A percentile compares a stretch with the other conserved stretches of the same genome.
These are phyloP conservation scores for Cucurbita maxima DNA, from an alignment of 306 rosid species.

Conservation along the genomic window DNA sequence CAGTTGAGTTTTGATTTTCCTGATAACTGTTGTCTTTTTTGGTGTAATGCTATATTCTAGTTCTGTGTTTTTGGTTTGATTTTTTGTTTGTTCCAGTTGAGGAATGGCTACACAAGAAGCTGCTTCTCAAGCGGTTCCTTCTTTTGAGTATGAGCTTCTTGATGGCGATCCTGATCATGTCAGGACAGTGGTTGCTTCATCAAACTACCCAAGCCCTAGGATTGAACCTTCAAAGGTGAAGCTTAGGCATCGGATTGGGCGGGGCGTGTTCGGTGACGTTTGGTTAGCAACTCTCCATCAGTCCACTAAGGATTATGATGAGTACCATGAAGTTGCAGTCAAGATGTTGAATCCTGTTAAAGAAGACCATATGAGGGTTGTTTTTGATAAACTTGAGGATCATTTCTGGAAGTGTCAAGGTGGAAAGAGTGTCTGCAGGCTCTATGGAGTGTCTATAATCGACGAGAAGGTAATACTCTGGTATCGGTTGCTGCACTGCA, in stretches of 20 bases:
- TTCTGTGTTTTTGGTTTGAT: constrained; percentile 9
- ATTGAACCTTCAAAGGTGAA: constrained; percentile 67
- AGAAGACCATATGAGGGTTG: constrained; percentile 48
- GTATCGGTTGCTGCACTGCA: neutral
- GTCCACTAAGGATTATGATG: constrained; percentile 61
- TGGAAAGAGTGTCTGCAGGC: constrained; percentile 31
- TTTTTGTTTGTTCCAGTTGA: constrained; percentile 17
- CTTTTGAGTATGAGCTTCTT: constrained; percentile 60
- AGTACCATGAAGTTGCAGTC: constrained; percentile 77
- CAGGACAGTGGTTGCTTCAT: constrained; percentile 31
- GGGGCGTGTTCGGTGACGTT: constrained; percentile 85
- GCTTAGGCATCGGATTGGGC: constrained; percentile 77
- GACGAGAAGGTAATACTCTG: constrained; percentile 49
- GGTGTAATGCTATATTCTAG: neutral
- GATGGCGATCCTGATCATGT: constrained; percentile 37
- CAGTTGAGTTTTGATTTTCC: neutral
- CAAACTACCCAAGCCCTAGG: constrained; percentile 37
- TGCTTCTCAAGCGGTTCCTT: constrained; percentile 23
- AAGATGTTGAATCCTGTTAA: constrained; percentile 57
- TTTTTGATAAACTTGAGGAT: constrained; percentile 45
- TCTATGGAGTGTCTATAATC: constrained; percentile 57
- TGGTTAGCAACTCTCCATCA: constrained; percentile 91
- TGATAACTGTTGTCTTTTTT: neutral
- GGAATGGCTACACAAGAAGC: constrained; percentile 48
- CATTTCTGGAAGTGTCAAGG: constrained; percentile 48